A percentile compares a stretch with the other conserved stretches of the same genome.
Evolutionary conservation across 495 filamentous ascomycete genomes (phyloP).

Genomic region (Lepidopterella palustris): DNA sequence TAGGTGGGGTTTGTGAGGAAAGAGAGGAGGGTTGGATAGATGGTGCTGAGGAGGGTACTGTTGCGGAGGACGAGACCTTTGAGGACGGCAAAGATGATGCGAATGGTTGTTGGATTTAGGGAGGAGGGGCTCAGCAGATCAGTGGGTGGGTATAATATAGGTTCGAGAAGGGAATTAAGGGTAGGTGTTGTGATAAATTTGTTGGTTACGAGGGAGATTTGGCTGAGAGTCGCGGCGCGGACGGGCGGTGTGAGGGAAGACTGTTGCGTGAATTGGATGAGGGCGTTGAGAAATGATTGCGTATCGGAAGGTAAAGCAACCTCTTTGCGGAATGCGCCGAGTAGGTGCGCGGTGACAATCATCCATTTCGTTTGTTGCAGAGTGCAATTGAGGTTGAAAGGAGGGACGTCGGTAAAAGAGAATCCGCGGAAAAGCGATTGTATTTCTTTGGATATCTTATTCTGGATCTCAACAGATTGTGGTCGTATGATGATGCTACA

Average conservation of each 20-base stretch:
- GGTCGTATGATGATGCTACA: slow-evolving; percentile 55
- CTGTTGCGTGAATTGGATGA: slow-evolving; percentile 15
- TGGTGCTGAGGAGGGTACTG: slow-evolving; percentile 35
- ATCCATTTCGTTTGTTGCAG: slow-evolving; percentile 29
- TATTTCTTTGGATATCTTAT: slow-evolving; percentile 47
- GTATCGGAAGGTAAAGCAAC: slow-evolving; percentile 30
- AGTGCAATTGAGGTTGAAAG: slow-evolving; percentile 12
- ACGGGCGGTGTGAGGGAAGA: slow-evolving; percentile 9
- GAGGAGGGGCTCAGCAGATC: slow-evolving; percentile 28
- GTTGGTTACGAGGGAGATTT: slow-evolving; percentile 58
- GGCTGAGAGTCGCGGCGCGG: slow-evolving; percentile 50
- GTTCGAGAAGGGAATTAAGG: slow-evolving; percentile 30
- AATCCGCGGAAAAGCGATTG: slow-evolving; percentile 48
- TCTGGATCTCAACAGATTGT: slow-evolving; percentile 48
- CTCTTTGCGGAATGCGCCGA: slow-evolving; percentile 51
- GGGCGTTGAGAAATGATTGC: slow-evolving; percentile 32
- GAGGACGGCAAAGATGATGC: slow-evolving; percentile 37
- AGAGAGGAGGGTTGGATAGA: slow-evolving; percentile 48
- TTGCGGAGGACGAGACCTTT: slow-evolving; percentile 39
- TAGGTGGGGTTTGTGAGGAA: slow-evolving; percentile 48
- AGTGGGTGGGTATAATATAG: slow-evolving; percentile 31
- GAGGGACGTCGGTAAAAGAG: slow-evolving; percentile 16
- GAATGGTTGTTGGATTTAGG: slow-evolving; percentile 33
- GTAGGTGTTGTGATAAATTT: slow-evolving; percentile 54
- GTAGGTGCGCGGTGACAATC: slow-evolving; percentile 55